Percentiles rank a stretch among this genome's conserved stretches.
Evolutionary conservation across 306 rosid genomes (phyloP).

Genomic region (Oxytropis ochrocephala): DNA sequence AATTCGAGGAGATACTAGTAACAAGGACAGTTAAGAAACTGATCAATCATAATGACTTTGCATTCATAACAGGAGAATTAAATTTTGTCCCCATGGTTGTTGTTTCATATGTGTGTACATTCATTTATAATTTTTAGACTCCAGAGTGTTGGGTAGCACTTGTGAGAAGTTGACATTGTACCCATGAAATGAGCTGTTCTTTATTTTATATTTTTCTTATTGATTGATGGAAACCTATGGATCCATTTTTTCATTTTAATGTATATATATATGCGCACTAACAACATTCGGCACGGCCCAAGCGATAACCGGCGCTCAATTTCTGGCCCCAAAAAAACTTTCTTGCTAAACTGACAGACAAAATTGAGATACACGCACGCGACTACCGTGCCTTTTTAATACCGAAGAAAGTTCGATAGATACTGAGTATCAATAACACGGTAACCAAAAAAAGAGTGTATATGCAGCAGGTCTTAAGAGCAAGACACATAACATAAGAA

Average conservation of each 20-base stretch:
- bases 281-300: too few relatives aligned
- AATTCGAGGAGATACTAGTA: not conserved
- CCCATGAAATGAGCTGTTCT: slow-evolving; percentile 41
- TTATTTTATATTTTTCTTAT: slow-evolving; percentile 1
- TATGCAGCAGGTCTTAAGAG: not conserved
- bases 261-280: too few relatives aligned
- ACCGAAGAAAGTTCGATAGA: too few relatives aligned
- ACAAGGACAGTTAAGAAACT: not conserved
- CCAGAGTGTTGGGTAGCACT: not conserved
- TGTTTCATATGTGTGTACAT: not conserved
- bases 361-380: too few relatives aligned
- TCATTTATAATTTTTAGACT: not conserved
- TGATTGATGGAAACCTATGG: slow-evolving; percentile 25
- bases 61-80: not conserved
- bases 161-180: slow-evolving; percentile 28
- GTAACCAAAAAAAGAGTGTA: too few relatives aligned
- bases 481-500: not conserved
- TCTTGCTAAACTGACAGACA: too few relatives aligned
- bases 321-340: too few relatives aligned
- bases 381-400: too few relatives aligned
- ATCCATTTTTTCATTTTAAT: too few relatives aligned
- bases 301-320: too few relatives aligned
- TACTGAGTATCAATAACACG: too few relatives aligned
- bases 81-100: not conserved
- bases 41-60: not conserved